Percentiles rank a stretch among this genome's conserved stretches.
Evolutionary conservation across 345 rosid species (phyloP).

Genomic region (Gossypioides kirkii): DNA sequence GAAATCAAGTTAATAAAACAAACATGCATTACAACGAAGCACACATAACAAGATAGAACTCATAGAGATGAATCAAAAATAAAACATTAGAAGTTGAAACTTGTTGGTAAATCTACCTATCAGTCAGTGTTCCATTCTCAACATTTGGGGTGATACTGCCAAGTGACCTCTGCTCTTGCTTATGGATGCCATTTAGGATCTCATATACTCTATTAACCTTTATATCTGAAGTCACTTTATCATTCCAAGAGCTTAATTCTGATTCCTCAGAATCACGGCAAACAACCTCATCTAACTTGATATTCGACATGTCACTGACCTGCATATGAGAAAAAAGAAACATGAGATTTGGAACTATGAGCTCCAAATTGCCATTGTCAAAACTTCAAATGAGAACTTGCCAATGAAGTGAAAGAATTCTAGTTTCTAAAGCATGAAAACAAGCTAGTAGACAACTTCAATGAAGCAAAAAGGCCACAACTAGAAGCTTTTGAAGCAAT

Average conservation of each 20-base stretch:
- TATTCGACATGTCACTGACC: constrained; percentile 44
- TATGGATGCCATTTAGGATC: constrained; percentile 33
- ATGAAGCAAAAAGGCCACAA: neutral
- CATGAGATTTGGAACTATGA: neutral
- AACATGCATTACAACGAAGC: neutral
- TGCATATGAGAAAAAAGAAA: constrained; percentile 12
- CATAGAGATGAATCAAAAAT: neutral
- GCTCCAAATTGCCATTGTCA: neutral
- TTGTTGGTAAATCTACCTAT: constrained; percentile 39
- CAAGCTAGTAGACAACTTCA: neutral
- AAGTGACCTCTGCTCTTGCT: constrained; percentile 34
- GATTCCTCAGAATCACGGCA: constrained; percentile 32
- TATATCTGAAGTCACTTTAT: constrained; percentile 23
- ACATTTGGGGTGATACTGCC: constrained; percentile 26
- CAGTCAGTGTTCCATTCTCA: constrained; percentile 41
- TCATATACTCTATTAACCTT: constrained; percentile 25
- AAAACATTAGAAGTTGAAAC: neutral
- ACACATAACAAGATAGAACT: neutral
- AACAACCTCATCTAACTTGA: constrained; percentile 37
- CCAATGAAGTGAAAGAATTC: neutral
- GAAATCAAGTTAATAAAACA: neutral
- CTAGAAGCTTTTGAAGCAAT: neutral
- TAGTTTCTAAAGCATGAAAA: neutral
- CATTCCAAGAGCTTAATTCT: constrained; percentile 27
- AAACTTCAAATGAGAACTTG: neutral